Evolutionary conservation across 805 yeast species (phyloP).

Genomic region (Pichia deserticola): DNA sequence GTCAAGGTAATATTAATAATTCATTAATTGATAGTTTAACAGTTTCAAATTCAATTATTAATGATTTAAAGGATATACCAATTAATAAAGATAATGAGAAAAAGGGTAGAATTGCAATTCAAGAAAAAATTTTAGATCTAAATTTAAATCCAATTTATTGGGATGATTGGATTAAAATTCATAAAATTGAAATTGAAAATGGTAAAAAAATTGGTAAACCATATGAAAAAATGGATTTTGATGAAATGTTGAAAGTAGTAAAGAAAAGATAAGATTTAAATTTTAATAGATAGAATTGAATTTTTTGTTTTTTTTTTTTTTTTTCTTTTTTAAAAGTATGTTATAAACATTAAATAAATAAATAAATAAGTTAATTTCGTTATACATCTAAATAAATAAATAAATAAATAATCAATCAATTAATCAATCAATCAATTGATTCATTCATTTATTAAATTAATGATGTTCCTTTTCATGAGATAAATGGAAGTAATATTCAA

Average conservation of each 20-base stretch:
- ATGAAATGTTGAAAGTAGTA: slow-evolving; percentile 36
- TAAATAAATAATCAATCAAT: neutral
- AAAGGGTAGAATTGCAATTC: slow-evolving; percentile 23
- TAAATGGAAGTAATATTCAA: slow-evolving; percentile 90
- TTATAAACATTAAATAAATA: slow-evolving; percentile 6
- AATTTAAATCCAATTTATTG: slow-evolving; percentile 37
- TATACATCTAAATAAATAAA: too few relatives aligned
- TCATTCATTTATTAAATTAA: slow-evolving; percentile 8
- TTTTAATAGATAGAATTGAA: too few relatives aligned
- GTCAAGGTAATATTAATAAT: slow-evolving; percentile 83
- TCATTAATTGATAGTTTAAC: slow-evolving; percentile 81
- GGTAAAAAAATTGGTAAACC: slow-evolving; percentile 47
- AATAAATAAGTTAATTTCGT: neutral
- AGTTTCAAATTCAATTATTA: slow-evolving; percentile 57
- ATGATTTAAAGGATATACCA: slow-evolving; percentile 33
- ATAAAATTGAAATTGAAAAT: slow-evolving; percentile 40
- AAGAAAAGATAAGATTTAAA: too few relatives aligned
- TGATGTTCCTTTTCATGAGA: slow-evolving; percentile 51
- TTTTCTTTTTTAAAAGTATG: neutral
- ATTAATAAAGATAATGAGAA: slow-evolving; percentile 15
- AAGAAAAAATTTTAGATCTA: slow-evolving; percentile 12
- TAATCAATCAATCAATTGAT: too few relatives aligned
- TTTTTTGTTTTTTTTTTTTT: too few relatives aligned
- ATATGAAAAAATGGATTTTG: slow-evolving; percentile 47
- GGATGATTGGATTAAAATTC: slow-evolving; percentile 60